Percentiles rank a stretch among this genome's conserved stretches.
Conservation (phyloP, 2,329 filamentous ascomycete species). For the Penicillium sumatraense region DNA sequence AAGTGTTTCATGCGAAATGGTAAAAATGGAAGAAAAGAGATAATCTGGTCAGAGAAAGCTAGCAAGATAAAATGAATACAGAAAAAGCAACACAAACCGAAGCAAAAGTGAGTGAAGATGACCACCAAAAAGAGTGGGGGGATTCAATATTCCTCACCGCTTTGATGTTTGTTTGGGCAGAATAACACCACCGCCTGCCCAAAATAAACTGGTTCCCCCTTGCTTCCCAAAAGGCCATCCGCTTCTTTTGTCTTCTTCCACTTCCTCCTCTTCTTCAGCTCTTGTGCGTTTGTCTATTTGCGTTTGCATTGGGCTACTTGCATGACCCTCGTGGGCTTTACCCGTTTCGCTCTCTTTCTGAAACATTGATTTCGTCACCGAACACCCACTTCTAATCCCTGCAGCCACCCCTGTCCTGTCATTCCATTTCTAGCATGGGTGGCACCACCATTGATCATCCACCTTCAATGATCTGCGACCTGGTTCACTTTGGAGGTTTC, state of each 20-base stretch:
- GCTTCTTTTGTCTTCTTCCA: no score
- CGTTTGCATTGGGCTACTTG: background rate
- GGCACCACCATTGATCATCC: background rate
- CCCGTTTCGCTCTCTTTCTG: no score
- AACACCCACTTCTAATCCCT: background rate
- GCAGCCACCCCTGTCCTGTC: conserved; percentile 1
- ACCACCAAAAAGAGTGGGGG: background rate
- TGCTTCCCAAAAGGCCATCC: no score
- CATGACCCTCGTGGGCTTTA: background rate
- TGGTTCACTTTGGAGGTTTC: no score
- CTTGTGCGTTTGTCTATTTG: background rate
- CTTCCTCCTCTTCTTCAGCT: no score
- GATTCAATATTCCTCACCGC: no score
- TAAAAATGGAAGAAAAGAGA: background rate
- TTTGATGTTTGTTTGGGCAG: no score
- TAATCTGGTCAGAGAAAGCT: no score
- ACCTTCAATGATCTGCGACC: background rate
- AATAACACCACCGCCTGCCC: no score
- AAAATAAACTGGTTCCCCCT: no score
- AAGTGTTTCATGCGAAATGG: background rate
- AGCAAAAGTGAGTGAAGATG: background rate
- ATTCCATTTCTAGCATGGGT: background rate
- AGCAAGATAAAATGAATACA: background rate
- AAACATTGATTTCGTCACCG: background rate
- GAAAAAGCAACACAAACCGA: background rate